Evolutionary conservation across 2,329 filamentous ascomycete genomes (phyloP).

Genomic region (Cytospora paraplurivora): DNA sequence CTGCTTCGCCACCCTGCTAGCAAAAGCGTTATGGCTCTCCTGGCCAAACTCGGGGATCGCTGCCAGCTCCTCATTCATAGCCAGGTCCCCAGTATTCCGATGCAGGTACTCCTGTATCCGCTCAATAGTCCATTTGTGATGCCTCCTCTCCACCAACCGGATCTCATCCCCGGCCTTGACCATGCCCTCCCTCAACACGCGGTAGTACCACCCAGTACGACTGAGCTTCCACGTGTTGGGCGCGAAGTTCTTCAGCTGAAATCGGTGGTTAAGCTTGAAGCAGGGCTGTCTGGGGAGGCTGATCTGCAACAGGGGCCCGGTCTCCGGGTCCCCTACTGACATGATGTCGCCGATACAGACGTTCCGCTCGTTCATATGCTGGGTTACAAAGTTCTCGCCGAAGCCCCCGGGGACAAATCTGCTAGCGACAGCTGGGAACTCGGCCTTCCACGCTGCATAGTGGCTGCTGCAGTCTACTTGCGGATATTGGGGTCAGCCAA

Average conservation of each 20-base stretch:
- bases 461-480: constrained; percentile 59
- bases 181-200: constrained; percentile 57
- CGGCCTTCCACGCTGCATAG: constrained; percentile 56
- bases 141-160: constrained; percentile 53
- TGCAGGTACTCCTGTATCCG: constrained; percentile 65
- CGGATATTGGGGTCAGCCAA: not conserved
- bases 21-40: constrained; percentile 52
- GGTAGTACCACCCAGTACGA: constrained; percentile 68
- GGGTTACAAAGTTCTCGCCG: constrained; percentile 64
- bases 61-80: constrained; percentile 55
- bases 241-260: constrained; percentile 64
- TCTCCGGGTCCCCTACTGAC: constrained; percentile 50
- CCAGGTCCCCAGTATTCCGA: constrained; percentile 52
- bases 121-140: constrained; percentile 65
- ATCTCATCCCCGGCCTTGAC: constrained; percentile 61
- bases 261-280: constrained; percentile 70
- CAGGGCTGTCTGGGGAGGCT: constrained; percentile 65
- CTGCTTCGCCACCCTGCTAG: constrained; percentile 51
- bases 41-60: constrained; percentile 53
- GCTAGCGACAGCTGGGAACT: constrained; percentile 53
- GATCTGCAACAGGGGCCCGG: constrained; percentile 52
- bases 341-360: constrained; percentile 66
- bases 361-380: constrained; percentile 62
- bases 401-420: constrained; percentile 61
- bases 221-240: constrained; percentile 57